A percentile compares a stretch with the other conserved stretches of the same genome.
These are phyloP conservation scores for Cajanus cajan DNA, from an alignment of 306 rosid genomes.

Conservation along the genomic window DNA sequence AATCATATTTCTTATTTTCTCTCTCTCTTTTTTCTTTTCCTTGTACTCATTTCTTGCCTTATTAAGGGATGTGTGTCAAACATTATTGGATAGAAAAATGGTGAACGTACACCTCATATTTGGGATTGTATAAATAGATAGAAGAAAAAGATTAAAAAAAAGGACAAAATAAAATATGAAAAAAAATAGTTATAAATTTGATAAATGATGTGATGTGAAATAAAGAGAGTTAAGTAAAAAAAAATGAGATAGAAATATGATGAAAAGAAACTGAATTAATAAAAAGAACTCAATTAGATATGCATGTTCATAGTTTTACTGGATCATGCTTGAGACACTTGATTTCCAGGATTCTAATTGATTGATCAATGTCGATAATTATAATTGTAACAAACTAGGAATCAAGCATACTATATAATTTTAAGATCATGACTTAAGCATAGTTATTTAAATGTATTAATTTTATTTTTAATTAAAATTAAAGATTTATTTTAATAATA, in stretches of 20 bases:
- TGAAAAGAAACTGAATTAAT: neutral
- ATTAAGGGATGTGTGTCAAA: neutral
- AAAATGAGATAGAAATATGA: neutral
- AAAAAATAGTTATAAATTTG: neutral
- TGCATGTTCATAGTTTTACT: neutral
- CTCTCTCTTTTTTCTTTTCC: neutral
- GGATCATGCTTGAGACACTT: neutral
- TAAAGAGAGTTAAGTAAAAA: neutral
- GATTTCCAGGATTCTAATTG: neutral
- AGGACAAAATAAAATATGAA: neutral
- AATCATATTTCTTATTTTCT: neutral
- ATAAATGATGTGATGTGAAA: neutral
- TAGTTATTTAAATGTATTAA: no score
- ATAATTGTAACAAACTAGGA: no score
- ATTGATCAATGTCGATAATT: no score
- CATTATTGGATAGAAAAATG: neutral
- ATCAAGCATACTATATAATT: no score
- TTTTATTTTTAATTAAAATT: no score
- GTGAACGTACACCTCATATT: neutral
- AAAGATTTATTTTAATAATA: no score
- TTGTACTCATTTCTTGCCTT: neutral
- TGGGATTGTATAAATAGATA: neutral
- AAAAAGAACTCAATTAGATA: neutral
- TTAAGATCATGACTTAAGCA: no score
- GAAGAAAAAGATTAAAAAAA: neutral